Percentiles rank a stretch among this genome's conserved stretches.
phyloP scores from a whole-genome alignment of 23 red algal genomes.

The Gracilariopsis chorda region DNA sequence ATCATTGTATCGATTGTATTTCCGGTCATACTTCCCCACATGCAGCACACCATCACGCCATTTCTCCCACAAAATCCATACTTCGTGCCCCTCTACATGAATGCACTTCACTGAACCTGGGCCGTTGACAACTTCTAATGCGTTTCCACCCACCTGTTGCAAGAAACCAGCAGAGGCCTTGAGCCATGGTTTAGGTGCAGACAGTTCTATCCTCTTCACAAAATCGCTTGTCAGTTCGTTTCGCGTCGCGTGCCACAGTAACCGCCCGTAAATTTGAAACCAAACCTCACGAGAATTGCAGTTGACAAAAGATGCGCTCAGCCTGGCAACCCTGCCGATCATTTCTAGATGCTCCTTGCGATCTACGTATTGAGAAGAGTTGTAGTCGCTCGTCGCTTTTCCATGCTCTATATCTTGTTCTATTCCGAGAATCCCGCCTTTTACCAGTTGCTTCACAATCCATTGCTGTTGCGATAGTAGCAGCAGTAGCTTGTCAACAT shows the following conservation, averaged over 20 bases:
- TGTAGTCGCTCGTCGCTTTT: background rate
- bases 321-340: background rate
- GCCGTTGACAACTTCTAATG: background rate
- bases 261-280: background rate
- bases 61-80: background rate
- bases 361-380: background rate
- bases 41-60: background rate
- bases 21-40: background rate
- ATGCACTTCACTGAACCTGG: background rate
- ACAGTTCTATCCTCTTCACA: background rate
- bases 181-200: background rate
- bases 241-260: background rate
- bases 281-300: background rate
- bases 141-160: background rate
- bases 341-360: background rate
- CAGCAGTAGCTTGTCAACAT: no score
- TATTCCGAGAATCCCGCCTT: background rate
- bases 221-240: background rate
- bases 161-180: background rate
- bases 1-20: background rate
- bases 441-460: background rate
- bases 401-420: background rate
- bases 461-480: no score
- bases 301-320: background rate
- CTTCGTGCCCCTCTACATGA: background rate